Conservation (phyloP, 768 basidiomycete genomes). For the Tubosaeta brunneosetosa region DNA sequence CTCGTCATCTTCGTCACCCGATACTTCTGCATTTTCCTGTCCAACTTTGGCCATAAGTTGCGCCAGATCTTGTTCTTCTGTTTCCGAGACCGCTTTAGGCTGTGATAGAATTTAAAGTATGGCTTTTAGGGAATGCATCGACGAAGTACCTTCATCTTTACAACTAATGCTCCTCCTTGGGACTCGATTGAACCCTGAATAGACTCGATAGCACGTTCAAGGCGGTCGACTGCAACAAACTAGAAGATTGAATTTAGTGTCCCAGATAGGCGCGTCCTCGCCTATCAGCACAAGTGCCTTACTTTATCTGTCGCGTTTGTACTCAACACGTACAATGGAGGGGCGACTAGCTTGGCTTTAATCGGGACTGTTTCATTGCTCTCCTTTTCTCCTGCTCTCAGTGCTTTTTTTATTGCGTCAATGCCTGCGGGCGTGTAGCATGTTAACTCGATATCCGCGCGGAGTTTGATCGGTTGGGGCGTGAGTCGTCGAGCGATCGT, state of each 20-base stretch:
- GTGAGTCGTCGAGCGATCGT: slow-evolving; percentile 95
- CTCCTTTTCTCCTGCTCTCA: slow-evolving; percentile 82
- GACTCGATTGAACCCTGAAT: slow-evolving; percentile 83
- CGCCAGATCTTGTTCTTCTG: slow-evolving; percentile 95
- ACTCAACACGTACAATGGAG: slow-evolving; percentile 91
- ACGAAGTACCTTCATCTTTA: slow-evolving; percentile 87
- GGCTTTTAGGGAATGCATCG: not conserved
- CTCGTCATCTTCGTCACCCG: slow-evolving; percentile 89
- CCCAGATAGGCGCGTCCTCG: not conserved
- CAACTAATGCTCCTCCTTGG: slow-evolving; percentile 78
- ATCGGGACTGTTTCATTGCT: slow-evolving; percentile 91
- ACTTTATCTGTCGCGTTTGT: slow-evolving; percentile 98
- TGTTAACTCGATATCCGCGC: slow-evolving; percentile 95
- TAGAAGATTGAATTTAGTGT: slow-evolving; percentile 22
- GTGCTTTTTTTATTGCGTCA: slow-evolving; percentile 91
- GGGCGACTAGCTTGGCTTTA: slow-evolving; percentile 95
- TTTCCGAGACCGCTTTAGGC: slow-evolving; percentile 98
- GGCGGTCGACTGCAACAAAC: slow-evolving; percentile 86
- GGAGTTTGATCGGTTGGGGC: slow-evolving; percentile 97
- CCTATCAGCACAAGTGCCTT: slow-evolving; percentile 5
- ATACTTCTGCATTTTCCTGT: slow-evolving; percentile 92
- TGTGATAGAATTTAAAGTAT: slow-evolving; percentile 27
- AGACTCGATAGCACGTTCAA: slow-evolving; percentile 89
- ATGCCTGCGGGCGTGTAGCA: slow-evolving; percentile 96
- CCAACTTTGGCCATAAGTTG: slow-evolving; percentile 95